A percentile compares a stretch with the other conserved stretches of the same genome.
phyloP scores from a whole-genome alignment of 768 basidiomycete genomes.

The Agrocybe praecox region DNA sequence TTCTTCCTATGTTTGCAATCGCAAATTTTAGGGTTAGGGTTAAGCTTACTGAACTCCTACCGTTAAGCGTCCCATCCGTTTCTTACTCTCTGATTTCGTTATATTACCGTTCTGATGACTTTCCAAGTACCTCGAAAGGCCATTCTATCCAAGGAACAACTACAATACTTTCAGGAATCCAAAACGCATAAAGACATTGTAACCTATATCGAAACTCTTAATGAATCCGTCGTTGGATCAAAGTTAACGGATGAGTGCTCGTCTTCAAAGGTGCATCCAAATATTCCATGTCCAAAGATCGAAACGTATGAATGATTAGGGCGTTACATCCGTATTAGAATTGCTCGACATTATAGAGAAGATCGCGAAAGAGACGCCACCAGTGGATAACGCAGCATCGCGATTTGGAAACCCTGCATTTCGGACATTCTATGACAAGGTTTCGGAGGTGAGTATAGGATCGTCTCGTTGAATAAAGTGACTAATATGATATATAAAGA shows the following conservation, averaged over 20 bases:
- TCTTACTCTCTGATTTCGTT: background rate
- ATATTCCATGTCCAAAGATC: background rate
- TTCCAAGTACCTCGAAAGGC: conserved; percentile 65
- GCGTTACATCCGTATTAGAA: conserved; percentile 58
- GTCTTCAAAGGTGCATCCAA: conserved; percentile 57
- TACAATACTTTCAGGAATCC: conserved; percentile 81
- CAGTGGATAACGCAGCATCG: conserved; percentile 88
- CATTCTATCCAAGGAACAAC: conserved; percentile 77
- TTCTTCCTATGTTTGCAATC: no score
- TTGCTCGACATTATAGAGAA: conserved; percentile 70
- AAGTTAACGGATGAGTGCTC: conserved; percentile 71
- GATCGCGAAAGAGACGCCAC: conserved; percentile 71
- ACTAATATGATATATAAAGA: conserved; percentile 34
- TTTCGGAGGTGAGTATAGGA: conserved; percentile 54
- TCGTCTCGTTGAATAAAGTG: background rate
- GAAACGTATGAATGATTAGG: conserved; percentile 42
- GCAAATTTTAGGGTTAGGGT: background rate
- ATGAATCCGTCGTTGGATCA: conserved; percentile 71
- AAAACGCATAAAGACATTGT: conserved; percentile 69
- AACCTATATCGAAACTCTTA: conserved; percentile 72
- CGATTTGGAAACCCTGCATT: conserved; percentile 99
- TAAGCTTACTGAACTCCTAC: background rate
- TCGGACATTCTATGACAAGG: conserved; percentile 84
- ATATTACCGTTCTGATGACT: conserved; percentile 20
- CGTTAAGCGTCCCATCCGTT: no score